Evolutionary conservation across 345 rosid species (phyloP), one percentile per base, ranked within the genome.

Genomic region (Dovyalis caffra): DNA sequence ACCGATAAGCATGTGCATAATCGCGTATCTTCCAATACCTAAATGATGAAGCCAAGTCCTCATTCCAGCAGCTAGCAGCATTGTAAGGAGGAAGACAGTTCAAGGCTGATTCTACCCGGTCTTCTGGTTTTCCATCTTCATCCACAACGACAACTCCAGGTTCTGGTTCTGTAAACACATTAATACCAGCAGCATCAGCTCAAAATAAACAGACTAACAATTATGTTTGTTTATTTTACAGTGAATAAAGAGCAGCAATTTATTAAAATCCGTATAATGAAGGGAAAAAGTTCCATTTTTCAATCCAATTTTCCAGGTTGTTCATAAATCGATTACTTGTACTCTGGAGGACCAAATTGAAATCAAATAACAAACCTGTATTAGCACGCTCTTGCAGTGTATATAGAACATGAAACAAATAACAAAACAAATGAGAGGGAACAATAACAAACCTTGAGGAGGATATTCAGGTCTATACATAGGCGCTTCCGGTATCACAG

Each of bases 1-100:
- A 86, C 71, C 89, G 90, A 85, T 93, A 93, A 74, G 91, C 92
- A 86, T 87, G 74, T 1, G 88, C 98, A 80, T 83, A 93, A 82
- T 93, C 98, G 32, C 97, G 97, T 79, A 93, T 91, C 88, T 88
- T 93, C 95, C 97, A 90, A 72, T 91, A 93, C 64, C 88, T 85
- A 58, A 91, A 93, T 18, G 90, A 81, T 45, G 83, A 37, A 66
- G 64, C 53, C 3, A 72, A 64, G 67, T 82, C 85, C 16, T 65
- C 72, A 35, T 71, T 84, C 69, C 84, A 85, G 87, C 66, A 67
- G 70, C 49, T 84, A 72, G 91, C 78, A 68, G 91, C 87, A 83
- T 81, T 88, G 80, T 86, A 86, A 35, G 64, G 84, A 47, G 91
- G 91, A 83, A 93, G 95, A 84, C 91, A 93, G 77, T 80, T 87